phyloP scores from a whole-genome alignment of 306 rosid genomes.

The Dryas alaskensis region DNA sequence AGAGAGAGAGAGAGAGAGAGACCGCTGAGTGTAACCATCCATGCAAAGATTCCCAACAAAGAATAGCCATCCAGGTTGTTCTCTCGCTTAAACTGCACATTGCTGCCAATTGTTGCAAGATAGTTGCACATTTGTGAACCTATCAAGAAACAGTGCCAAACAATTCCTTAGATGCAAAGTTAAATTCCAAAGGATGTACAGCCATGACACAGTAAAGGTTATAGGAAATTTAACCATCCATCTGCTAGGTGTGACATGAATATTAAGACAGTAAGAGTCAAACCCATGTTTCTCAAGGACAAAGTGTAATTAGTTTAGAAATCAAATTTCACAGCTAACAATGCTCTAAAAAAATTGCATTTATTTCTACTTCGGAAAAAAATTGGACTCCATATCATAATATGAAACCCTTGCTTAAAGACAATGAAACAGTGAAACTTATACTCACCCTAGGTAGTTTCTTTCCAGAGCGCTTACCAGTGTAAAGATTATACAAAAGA shows the following conservation, averaged over 20 bases:
- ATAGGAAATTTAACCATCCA: not conserved
- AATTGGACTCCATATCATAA: not conserved
- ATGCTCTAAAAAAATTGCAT: not conserved
- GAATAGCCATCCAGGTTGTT: constrained; percentile 67
- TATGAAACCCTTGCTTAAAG: not conserved
- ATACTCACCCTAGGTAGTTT: constrained; percentile 1
- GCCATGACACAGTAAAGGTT: not conserved
- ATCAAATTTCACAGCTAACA: not conserved
- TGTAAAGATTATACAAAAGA: not conserved
- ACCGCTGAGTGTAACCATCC: constrained; percentile 93
- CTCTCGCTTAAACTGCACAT: constrained; percentile 79
- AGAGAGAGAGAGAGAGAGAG: constrained; percentile 41
- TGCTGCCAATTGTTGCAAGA: constrained; percentile 91
- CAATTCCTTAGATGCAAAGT: constrained; percentile 16
- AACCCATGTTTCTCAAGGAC: not conserved
- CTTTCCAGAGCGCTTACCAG: not conserved
- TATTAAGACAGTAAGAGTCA: not conserved
- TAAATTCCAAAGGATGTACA: constrained; percentile 18
- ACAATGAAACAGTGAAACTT: not conserved
- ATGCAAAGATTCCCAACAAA: constrained; percentile 79
- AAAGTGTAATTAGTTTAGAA: not conserved
- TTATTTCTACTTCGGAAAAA: not conserved
- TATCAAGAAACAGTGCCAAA: constrained; percentile 28
- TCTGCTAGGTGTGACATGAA: not conserved
- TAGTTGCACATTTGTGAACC: constrained; percentile 98